Evolutionary conservation across 1,284 basidiomycete species (phyloP), one percentile per base, ranked within the genome.

Genomic region (Sporisorium graminicola): DNA sequence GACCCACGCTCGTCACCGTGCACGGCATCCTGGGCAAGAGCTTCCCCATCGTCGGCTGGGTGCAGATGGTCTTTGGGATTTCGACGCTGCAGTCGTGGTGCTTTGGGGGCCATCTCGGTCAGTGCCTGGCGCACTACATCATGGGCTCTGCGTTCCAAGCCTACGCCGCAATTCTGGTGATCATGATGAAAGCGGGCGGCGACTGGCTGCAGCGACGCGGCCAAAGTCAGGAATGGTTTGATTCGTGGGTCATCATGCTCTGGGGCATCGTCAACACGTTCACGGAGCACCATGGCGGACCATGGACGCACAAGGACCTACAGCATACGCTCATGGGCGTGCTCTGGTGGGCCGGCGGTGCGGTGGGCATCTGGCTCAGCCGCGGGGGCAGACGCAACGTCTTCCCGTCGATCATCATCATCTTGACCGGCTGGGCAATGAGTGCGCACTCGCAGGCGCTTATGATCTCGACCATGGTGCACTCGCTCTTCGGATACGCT

Each of bases 201-300:
- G 88, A 88, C 16, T 98, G 94, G 93, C 88, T 96, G 2, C 89
- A 90, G 71, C 77, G 87, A 5, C 82, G 82, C 8, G 86, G 87
- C 1, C 82, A 83, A 53, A 86, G 86, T 82, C 95, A 95, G 69
- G 95, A 98, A 82, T 95, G 91, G 90, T 91, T 94, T 88, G 95
- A 97, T 86, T 93, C 91, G 16, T 92, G 91, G 88, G 91, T 96
- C 18, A 96, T 97, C 72, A 91, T 91, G 86, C 87, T 92, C 33
- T 96, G 94, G 94, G 86, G 88, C 8, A 87, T 88, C 57, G 91
- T 98, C 65, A 98, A 98, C 81, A 95, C 95, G 0, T 97, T 98
- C 83, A 97, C 95, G 1, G 94, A 96, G 83, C 83, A 83, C 35
- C 78, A 80, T 8, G 80, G 82, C 18, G 82, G 78, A 9, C 75